Percentiles rank a stretch among this genome's conserved stretches.
phyloP scores from a whole-genome alignment of 768 basidiomycete genomes.

The Amanita pseudoporphyria region DNA sequence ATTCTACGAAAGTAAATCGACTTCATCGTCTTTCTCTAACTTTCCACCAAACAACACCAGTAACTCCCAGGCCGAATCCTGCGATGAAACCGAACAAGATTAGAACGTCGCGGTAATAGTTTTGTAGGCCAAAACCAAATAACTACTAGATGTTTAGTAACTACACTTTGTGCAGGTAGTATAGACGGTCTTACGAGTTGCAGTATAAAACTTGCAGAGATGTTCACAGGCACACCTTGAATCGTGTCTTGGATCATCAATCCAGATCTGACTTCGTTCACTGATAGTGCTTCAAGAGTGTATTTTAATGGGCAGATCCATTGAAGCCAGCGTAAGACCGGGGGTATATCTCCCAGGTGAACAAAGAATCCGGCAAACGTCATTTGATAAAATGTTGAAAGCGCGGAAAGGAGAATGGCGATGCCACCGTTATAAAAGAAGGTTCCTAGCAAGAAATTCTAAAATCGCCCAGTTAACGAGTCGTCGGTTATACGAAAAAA shows the following conservation, averaged over 20 bases:
- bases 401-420: conserved; percentile 80
- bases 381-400: conserved; percentile 72
- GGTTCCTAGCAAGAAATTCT: conserved; percentile 89
- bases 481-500: neutral
- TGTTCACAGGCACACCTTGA: conserved; percentile 71
- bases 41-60: conserved; percentile 66
- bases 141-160: conserved; percentile 32
- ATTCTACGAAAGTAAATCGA: neutral
- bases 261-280: conserved; percentile 90
- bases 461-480: neutral
- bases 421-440: conserved; percentile 81
- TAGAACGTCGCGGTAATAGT: conserved; percentile 87
- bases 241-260: conserved; percentile 74
- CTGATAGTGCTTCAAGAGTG: conserved; percentile 73
- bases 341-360: conserved; percentile 75
- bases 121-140: conserved; percentile 75
- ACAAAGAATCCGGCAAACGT: conserved; percentile 92
- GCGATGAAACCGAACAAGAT: conserved; percentile 81
- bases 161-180: neutral
- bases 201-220: conserved; percentile 84
- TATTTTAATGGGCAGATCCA: conserved; percentile 85
- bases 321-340: conserved; percentile 88
- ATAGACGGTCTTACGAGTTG: conserved; percentile 43
- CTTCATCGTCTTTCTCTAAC: conserved; percentile 64
- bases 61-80: conserved; percentile 66